Percentiles rank a stretch among this genome's conserved stretches.
Conservation (phyloP, 768 basidiomycete genomes). For the Boletus vermiculosoides region DNA sequence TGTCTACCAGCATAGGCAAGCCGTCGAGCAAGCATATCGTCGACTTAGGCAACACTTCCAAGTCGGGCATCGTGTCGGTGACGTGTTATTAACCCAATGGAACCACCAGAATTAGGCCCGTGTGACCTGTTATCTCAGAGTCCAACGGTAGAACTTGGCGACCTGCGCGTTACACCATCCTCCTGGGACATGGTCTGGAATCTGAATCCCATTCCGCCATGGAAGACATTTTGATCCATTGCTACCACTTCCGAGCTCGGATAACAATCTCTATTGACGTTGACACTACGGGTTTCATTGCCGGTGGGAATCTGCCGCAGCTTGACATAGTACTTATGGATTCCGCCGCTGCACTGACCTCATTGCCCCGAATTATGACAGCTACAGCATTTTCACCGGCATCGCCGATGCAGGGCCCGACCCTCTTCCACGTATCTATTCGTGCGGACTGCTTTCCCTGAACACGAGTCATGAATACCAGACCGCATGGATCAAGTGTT, state of each 20-base stretch:
- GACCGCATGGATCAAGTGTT: conserved; percentile 47
- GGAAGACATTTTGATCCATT: conserved; percentile 28
- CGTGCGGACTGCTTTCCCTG: conserved; percentile 42
- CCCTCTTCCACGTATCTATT: conserved; percentile 53
- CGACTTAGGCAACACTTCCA: neutral
- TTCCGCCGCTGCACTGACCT: conserved; percentile 62
- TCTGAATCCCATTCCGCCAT: conserved; percentile 45
- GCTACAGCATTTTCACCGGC: conserved; percentile 35
- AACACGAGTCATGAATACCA: conserved; percentile 55
- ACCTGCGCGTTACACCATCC: conserved; percentile 40
- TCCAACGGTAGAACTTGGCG: neutral
- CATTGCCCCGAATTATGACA: conserved; percentile 46
- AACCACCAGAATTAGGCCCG: neutral
- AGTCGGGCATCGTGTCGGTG: neutral
- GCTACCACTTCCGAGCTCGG: conserved; percentile 11
- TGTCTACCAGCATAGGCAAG: neutral
- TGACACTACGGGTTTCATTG: too few relatives aligned
- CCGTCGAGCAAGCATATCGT: neutral
- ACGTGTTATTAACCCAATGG: neutral
- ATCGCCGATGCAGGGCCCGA: conserved; percentile 43
- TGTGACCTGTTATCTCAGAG: neutral
- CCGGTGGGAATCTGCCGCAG: conserved; percentile 38
- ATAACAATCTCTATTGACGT: conserved; percentile 53
- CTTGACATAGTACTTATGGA: too few relatives aligned
- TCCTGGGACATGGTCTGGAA: conserved; percentile 38